Base-by-base conservation (phyloP, 1,139 yeast species). In the Debaryomyces udenii region DNA sequence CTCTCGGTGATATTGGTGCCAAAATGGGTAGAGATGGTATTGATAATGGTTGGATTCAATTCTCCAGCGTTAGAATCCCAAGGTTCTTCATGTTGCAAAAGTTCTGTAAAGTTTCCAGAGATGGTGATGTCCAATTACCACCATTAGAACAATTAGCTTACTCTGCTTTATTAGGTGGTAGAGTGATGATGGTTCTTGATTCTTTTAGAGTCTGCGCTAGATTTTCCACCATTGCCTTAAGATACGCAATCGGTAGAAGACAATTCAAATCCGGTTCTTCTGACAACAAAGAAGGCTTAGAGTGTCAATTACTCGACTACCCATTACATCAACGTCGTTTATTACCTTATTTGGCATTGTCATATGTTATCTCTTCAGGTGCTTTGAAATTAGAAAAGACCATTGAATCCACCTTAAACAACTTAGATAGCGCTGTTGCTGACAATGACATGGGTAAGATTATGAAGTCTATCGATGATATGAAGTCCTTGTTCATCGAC, bases 1-100 rank as follows among this genome's bases (percentile, higher is more conserved):
- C 68, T 40, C 61, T 70, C 40, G 78, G 78, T 46, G 78, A 72
- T 49, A 71, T 72, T 54, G 78, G 78, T 45, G 65, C 74, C 45
- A 72, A 72, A 59, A 72, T 72, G 78, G 78, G 78, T 45, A 61
- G 77, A 57, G 74, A 71, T 42, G 78, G 76, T 45, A 70, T 72
- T 46, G 77, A 72, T 52, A 72, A 72, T 51, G 78, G 78, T 46
- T 72, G 78, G 77, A 72, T 72, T 51, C 78, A 72, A 55, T 72
- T 67, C 55, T 64, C 75, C 39, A 56, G 61, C 51, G 78, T 72
- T 37, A 59, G 72, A 49, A 69, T 72, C 44, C 78, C 78, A 39
- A 58, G 76, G 45, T 68, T 54, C 59, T 70, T 69, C 55, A 71
- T 72, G 78, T 69, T 72, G 57, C 76, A 71, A 58, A 71, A 68